A percentile compares a stretch with the other conserved stretches of the same genome.
phyloP scores from a whole-genome alignment of 2,329 filamentous ascomycete species.

The Waltergamsia citrina region DNA sequence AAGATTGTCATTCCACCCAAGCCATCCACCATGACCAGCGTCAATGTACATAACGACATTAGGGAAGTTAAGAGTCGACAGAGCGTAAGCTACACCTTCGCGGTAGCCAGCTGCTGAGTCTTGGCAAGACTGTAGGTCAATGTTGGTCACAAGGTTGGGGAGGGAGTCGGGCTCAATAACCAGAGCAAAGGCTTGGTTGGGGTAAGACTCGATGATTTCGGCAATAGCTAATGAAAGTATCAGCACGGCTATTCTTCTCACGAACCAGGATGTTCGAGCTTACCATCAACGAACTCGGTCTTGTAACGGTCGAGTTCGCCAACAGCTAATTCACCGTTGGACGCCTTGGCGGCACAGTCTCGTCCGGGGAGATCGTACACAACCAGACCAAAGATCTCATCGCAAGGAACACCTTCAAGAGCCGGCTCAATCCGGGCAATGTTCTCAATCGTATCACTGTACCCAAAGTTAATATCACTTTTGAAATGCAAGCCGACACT shows the following conservation, averaged over 20 bases:
- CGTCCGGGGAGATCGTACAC: constrained; percentile 56
- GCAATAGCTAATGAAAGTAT: constrained; percentile 28
- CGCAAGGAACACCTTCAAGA: constrained; percentile 23
- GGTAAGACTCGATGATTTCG: constrained; percentile 39
- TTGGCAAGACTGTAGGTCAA: constrained; percentile 42
- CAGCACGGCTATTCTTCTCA: too few relatives aligned
- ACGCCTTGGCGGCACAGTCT: constrained; percentile 53
- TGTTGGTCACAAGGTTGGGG: constrained; percentile 54
- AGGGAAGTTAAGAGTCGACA: constrained; percentile 44
- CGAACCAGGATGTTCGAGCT: too few relatives aligned
- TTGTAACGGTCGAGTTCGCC: constrained; percentile 36
- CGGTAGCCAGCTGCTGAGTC: constrained; percentile 40
- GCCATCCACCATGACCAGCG: constrained; percentile 54
- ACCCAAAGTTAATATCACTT: not conserved
- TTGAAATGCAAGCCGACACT: not conserved
- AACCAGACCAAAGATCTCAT: constrained; percentile 36
- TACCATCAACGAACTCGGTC: constrained; percentile 29
- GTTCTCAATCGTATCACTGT: constrained; percentile 26
- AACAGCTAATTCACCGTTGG: constrained; percentile 51
- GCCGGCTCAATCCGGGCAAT: constrained; percentile 25
- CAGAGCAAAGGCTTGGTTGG: constrained; percentile 34
- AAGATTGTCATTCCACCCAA: constrained; percentile 54
- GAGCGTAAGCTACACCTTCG: constrained; percentile 34
- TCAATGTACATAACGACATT: constrained; percentile 58
- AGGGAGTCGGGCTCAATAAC: constrained; percentile 52